Conservation (phyloP, 257 asterid species). For the Ligustrum vulgare region DNA sequence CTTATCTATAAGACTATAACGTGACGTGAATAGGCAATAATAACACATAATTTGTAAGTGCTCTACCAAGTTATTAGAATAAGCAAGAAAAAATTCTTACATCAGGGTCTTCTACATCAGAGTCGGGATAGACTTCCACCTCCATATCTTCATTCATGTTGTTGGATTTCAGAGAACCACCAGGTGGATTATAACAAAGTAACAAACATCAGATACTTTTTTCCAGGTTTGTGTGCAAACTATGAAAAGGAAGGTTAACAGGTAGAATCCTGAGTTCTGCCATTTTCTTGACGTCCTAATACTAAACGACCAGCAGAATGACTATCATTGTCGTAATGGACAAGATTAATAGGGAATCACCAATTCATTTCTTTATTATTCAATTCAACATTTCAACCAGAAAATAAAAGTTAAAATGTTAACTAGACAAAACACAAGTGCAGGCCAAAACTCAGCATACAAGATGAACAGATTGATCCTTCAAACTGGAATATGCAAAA, state of each 20-base stretch:
- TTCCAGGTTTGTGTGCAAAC: neutral
- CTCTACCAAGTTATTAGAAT: neutral
- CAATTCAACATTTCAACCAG: neutral
- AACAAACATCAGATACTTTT: slow-evolving; percentile 21
- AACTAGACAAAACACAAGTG: neutral
- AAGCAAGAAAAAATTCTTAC: slow-evolving; percentile 34
- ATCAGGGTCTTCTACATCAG: slow-evolving; percentile 86
- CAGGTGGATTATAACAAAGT: slow-evolving; percentile 34
- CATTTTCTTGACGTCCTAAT: neutral
- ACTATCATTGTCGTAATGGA: neutral
- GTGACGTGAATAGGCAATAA: no score
- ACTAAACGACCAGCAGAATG: neutral
- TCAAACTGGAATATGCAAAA: neutral
- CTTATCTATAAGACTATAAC: neutral
- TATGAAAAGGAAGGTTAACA: neutral
- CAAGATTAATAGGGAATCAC: neutral
- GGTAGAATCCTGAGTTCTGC: neutral
- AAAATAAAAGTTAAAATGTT: neutral
- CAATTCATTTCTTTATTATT: neutral
- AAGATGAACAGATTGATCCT: neutral
- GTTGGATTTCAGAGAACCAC: slow-evolving; percentile 19
- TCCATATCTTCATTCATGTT: slow-evolving; percentile 50
- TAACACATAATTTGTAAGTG: no score
- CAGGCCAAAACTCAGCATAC: neutral
- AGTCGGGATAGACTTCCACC: slow-evolving; percentile 52